phyloP scores from a whole-genome alignment of 257 asterid species.

The Agastache rugosa region DNA sequence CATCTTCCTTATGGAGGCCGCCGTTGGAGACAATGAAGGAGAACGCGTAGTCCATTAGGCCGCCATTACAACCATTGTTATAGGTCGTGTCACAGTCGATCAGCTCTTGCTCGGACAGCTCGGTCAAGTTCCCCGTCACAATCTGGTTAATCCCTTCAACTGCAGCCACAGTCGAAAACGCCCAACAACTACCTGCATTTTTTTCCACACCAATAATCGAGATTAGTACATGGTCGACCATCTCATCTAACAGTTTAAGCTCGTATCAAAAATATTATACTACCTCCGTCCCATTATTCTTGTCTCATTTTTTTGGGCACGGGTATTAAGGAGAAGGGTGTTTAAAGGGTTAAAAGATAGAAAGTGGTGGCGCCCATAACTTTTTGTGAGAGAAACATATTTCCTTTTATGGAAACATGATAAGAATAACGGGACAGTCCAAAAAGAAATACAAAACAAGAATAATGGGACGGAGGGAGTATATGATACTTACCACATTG shows the following conservation, averaged over 20 bases:
- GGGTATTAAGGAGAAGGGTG: no score
- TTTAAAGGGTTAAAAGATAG: no score
- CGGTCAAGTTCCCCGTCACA: constrained; percentile 48
- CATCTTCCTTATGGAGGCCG: constrained; percentile 71
- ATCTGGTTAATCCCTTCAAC: constrained; percentile 59
- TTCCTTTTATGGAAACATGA: no score
- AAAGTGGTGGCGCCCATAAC: no score
- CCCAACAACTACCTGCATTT: constrained; percentile 60
- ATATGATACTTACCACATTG: constrained; percentile 55
- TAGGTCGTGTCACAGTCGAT: constrained; percentile 65
- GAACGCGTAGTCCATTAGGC: constrained; percentile 77
- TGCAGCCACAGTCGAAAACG: constrained; percentile 62
- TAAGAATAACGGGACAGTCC: no score
- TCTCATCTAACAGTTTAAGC: neutral
- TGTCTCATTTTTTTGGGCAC: no score
- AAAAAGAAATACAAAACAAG: no score
- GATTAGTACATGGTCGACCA: neutral
- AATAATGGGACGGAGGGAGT: no score
- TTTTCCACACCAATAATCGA: neutral
- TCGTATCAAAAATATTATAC: neutral
- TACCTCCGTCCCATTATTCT: no score
- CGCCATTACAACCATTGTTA: constrained; percentile 78
- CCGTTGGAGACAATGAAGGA: constrained; percentile 58
- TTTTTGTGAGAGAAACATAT: no score
- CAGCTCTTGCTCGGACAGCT: constrained; percentile 72